Evolutionary conservation across 306 rosid species (phyloP).

Genomic region (Lathyrus sativus): DNA sequence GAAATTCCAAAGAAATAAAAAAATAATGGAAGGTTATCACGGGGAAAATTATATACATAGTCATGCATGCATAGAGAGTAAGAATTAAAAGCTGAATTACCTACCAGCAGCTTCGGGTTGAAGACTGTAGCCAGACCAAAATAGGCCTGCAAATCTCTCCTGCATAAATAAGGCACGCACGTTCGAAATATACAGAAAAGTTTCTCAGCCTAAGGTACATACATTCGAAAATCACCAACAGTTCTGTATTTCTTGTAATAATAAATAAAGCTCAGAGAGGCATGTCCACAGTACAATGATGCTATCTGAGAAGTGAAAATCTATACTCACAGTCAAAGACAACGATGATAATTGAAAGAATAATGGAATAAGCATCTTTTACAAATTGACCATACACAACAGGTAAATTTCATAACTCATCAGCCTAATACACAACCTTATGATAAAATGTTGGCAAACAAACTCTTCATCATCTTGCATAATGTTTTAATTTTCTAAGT

Average conservation of each 20-base stretch:
- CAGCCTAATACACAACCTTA: slow-evolving; percentile 9
- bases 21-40: not conserved
- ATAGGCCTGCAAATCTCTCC: slow-evolving; percentile 95
- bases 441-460: slow-evolving; percentile 25
- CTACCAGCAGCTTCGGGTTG: slow-evolving; percentile 79
- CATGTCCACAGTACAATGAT: not conserved
- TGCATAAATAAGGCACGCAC: slow-evolving; percentile 55
- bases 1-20: slow-evolving; percentile 3
- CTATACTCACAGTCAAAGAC: slow-evolving; percentile 25
- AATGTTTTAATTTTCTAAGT: slow-evolving; percentile 49
- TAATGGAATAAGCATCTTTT: not conserved
- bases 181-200: not conserved
- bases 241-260: not conserved
- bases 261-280: not conserved
- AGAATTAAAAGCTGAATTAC: slow-evolving; percentile 52
- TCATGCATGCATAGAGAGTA: not conserved
- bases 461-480: slow-evolving; percentile 31
- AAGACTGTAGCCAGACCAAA: slow-evolving; percentile 57
- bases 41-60: not conserved
- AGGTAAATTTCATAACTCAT: slow-evolving; percentile 7
- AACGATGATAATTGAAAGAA: slow-evolving; percentile 23
- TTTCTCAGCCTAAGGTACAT: not conserved
- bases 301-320: not conserved
- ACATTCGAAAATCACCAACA: not conserved
- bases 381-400: not conserved